Evolutionary conservation across 176 grass and related monocot genomes (phyloP).

Genomic region (Bolboschoenus planiculmis): DNA sequence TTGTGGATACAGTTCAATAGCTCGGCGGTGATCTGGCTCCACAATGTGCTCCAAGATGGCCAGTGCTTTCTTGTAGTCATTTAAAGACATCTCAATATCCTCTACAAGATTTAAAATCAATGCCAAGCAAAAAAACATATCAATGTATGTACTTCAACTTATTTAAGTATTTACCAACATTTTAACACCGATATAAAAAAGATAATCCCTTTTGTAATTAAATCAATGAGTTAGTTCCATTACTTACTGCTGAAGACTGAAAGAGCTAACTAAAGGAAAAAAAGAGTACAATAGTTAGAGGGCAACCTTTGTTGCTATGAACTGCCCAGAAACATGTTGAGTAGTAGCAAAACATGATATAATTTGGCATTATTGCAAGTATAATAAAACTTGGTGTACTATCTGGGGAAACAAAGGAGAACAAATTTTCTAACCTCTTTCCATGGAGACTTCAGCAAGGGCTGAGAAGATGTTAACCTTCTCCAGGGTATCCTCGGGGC

Average conservation of each 20-base stretch:
- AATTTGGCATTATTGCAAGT: neutral
- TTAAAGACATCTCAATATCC: constrained; percentile 80
- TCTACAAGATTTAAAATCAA: constrained; percentile 43
- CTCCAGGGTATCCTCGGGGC: constrained; percentile 48
- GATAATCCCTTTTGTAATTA: neutral
- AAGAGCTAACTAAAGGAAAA: no score
- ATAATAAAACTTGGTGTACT: neutral
- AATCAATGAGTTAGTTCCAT: neutral
- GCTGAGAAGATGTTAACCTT: constrained; percentile 88
- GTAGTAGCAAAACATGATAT: neutral
- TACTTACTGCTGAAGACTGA: neutral
- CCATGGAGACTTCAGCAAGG: constrained; percentile 79
- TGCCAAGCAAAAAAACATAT: neutral
- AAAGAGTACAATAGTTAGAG: neutral
- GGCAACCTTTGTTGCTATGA: neutral
- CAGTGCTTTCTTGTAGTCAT: constrained; percentile 84
- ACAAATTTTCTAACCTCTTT: constrained; percentile 55
- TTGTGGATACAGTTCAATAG: constrained; percentile 86
- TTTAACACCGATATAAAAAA: neutral
- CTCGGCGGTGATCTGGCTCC: constrained; percentile 69
- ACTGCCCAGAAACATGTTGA: neutral
- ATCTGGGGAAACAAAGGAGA: neutral
- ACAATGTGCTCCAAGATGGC: constrained; percentile 66
- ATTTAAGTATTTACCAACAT: neutral
- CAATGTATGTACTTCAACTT: neutral